A percentile compares a stretch with the other conserved stretches of the same genome.
Evolutionary conservation across 768 basidiomycete species (phyloP).

Genomic region (Pleurotus cornucopiae): DNA sequence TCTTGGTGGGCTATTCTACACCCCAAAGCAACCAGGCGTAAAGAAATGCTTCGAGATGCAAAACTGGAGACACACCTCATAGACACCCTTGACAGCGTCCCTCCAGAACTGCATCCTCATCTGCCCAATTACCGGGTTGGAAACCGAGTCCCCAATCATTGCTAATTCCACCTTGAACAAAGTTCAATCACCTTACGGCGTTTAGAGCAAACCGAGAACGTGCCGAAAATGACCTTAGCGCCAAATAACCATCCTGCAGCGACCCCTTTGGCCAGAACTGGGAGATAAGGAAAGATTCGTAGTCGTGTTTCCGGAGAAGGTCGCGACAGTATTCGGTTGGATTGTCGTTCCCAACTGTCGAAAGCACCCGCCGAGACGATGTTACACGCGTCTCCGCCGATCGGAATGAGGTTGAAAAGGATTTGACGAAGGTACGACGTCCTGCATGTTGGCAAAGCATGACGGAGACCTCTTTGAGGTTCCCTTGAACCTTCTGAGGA

Average conservation of each 20-base stretch:
- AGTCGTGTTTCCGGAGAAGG: conserved; percentile 75
- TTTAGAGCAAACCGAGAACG: conserved; percentile 26
- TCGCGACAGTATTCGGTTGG: conserved; percentile 64
- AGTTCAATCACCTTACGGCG: conserved; percentile 6
- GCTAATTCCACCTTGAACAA: conserved; percentile 68
- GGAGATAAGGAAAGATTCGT: conserved; percentile 70
- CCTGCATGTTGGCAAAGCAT: background rate
- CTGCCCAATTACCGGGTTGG: conserved; percentile 69
- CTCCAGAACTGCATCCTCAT: conserved; percentile 89
- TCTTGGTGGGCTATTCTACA: conserved; percentile 68
- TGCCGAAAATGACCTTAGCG: conserved; percentile 81
- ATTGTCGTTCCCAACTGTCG: conserved; percentile 20
- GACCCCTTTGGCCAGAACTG: conserved; percentile 63
- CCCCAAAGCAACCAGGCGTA: conserved; percentile 15
- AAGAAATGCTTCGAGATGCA: background rate
- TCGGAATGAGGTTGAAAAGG: background rate
- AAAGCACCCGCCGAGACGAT: background rate
- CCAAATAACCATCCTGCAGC: conserved; percentile 66
- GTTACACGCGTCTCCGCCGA: background rate
- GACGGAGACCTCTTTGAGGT: background rate
- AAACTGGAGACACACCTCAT: conserved; percentile 42
- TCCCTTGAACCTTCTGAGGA: background rate
- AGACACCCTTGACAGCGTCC: conserved; percentile 67
- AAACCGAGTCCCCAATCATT: conserved; percentile 71
- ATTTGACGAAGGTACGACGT: background rate